Evolutionary conservation across 257 asterid species (phyloP), one percentile per base, ranked within the genome.

Genomic region (Pogostemon cablin): DNA sequence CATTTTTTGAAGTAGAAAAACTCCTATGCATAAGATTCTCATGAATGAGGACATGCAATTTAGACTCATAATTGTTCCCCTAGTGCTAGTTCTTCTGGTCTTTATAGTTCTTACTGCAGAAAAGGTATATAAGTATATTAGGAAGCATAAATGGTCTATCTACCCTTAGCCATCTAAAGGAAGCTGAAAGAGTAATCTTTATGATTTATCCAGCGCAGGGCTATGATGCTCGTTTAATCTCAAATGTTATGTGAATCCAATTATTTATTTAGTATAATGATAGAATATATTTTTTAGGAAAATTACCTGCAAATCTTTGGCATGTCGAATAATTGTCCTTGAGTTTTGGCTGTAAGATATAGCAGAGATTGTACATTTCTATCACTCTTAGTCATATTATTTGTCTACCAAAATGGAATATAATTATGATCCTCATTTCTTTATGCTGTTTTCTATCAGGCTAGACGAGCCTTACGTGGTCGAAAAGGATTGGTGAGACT

Each of bases 401-500:
- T 57, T 66, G 48, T 48, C 50, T 80, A 48, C 67, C 17, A n/a
- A 25, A 67, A 43, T 44, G 71, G 47, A 58, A 32, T 57, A 53
- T 43, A 50, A 5, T 43, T 50, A 40, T 67, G 42, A 80, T 56
- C 47, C 55, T 62, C 61, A 41, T 37, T 60, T 55, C 9, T 49
- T 4, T 50, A 55, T 65, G 10, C 44, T 69, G 57, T 52, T 68
- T 2, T 60, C 35, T 67, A 66, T 77, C 69, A 87, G 93, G 88
- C 90, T 58, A 85, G 82, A 71, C 84, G 88, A 69, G 82, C 85
- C 62, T 77, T 85, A 7, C 84, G 83, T 15, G 87, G 84, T 56
- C 66, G 85, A 54, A 85, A 78, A 75, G 93, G 90, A 62, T 67
- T 87, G 73, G 84, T 80, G 71, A 85, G 88, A 72, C 87, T 87